These are phyloP conservation scores for Tripterygium wilfordii DNA, from an alignment of 177 flowering plant genomes.

Conservation along the genomic window DNA sequence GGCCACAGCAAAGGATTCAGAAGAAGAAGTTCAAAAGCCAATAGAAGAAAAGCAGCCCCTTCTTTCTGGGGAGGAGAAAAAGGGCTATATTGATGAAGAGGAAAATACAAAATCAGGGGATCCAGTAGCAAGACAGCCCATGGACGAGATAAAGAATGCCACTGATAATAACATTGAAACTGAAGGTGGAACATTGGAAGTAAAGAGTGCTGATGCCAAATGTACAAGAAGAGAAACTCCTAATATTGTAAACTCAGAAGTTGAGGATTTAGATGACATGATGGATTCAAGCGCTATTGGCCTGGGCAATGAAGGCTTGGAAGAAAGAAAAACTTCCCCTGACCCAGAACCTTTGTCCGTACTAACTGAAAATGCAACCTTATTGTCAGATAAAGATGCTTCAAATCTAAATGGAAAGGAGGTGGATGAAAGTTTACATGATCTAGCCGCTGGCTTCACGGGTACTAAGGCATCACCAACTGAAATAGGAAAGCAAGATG, in stretches of 20 bases:
- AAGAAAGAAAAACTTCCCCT: constrained; percentile 18
- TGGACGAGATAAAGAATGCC: constrained; percentile 6
- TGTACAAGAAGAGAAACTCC: constrained; percentile 4
- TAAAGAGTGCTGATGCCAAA: background rate
- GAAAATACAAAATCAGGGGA: constrained; percentile 16
- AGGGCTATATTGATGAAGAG: constrained; percentile 3
- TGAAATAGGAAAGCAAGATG: constrained; percentile 48
- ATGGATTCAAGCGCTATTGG: constrained; percentile 13
- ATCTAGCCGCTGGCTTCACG: constrained; percentile 19
- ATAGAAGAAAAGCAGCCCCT: no score
- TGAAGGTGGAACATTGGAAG: constrained; percentile 7
- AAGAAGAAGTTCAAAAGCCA: constrained; percentile 18
- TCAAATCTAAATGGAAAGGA: constrained; percentile 7
- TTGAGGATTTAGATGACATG: constrained; percentile 17
- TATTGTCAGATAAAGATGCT: constrained; percentile 18
- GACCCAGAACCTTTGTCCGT: constrained; percentile 19
- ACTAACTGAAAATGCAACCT: constrained; percentile 13
- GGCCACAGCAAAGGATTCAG: constrained; percentile 13
- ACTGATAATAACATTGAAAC: background rate
- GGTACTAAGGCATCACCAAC: constrained; percentile 15
- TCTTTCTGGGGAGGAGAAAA: constrained; percentile 16
- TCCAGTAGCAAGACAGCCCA: constrained; percentile 4
- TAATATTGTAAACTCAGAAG: constrained; percentile 7
- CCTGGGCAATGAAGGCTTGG: constrained; percentile 12
- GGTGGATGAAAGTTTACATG: constrained; percentile 12